phyloP scores from a whole-genome alignment of 2,329 filamentous ascomycete species.

The Lithohypha guttulata region DNA sequence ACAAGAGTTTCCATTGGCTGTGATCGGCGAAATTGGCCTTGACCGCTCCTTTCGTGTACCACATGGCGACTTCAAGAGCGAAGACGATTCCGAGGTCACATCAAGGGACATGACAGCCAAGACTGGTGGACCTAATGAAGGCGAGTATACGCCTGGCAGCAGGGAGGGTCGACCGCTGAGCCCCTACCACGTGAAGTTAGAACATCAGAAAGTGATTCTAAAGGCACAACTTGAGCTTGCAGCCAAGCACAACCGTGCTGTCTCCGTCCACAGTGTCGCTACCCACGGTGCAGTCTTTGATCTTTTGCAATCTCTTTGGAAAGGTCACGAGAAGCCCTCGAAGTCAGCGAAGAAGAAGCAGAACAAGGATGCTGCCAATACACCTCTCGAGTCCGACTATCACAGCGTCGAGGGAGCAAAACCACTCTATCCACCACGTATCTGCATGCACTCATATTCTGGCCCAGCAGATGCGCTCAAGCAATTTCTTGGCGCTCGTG shows the following conservation, averaged over 20 bases:
- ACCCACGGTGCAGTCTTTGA: constrained; percentile 51
- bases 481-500: constrained; percentile 62
- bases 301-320: constrained; percentile 46
- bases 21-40: constrained; percentile 53
- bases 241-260: constrained; percentile 45
- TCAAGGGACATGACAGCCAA: constrained; percentile 26
- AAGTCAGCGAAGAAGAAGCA: constrained; percentile 36
- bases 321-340: constrained; percentile 45
- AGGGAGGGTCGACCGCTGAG: constrained; percentile 49
- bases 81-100: constrained; percentile 36
- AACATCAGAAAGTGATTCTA: constrained; percentile 49
- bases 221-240: constrained; percentile 48
- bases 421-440: constrained; percentile 64
- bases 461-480: constrained; percentile 63
- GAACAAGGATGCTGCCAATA: constrained; percentile 25
- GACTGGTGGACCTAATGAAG: constrained; percentile 26
- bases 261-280: constrained; percentile 54
- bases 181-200: constrained; percentile 45
- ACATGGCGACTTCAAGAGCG: constrained; percentile 48
- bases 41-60: constrained; percentile 53
- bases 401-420: constrained; percentile 12
- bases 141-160: constrained; percentile 45
- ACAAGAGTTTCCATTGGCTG: constrained; percentile 40
- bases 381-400: constrained; percentile 23
- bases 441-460: constrained; percentile 91